Conservation (phyloP, 1,284 basidiomycete species). For the Dichomitus squalens region DNA sequence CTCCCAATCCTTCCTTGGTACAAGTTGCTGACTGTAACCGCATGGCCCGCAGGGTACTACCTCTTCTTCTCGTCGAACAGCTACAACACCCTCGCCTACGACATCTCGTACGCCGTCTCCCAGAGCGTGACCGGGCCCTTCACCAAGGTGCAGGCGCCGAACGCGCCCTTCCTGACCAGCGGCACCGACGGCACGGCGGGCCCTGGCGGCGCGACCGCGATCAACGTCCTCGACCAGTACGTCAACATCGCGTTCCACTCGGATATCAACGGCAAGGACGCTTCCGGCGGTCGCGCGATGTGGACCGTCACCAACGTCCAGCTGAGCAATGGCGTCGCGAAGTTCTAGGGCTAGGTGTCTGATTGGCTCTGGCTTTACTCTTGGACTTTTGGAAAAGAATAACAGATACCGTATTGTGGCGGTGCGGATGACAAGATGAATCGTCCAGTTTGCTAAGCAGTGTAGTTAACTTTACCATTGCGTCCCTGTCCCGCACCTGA, state of each 20-base stretch:
- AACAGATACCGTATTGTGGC: too few species aligned
- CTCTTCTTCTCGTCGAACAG: slow-evolving; percentile 27
- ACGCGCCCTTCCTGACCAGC: slow-evolving; percentile 11
- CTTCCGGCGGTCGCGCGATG: slow-evolving; percentile 1
- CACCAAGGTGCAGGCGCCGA: slow-evolving; percentile 17
- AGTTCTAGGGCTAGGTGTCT: not conserved
- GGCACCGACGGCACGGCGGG: not conserved
- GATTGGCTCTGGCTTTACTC: too few species aligned
- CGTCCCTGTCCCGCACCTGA: too few species aligned
- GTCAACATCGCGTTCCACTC: slow-evolving; percentile 9
- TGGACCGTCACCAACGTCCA: slow-evolving; percentile 2
- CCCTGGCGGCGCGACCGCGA: slow-evolving; percentile 2
- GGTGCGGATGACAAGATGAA: too few species aligned
- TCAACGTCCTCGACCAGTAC: slow-evolving; percentile 9
- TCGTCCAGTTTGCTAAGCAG: too few species aligned
- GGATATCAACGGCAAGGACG: slow-evolving; percentile 8
- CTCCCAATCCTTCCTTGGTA: not conserved
- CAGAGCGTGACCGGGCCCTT: slow-evolving; percentile 26
- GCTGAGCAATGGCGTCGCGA: slow-evolving; percentile 1
- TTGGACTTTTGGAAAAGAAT: too few species aligned
- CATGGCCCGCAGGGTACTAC: slow-evolving; percentile 10
- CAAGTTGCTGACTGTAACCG: not conserved
- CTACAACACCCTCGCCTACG: slow-evolving; percentile 25
- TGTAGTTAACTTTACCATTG: too few species aligned
- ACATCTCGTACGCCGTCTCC: slow-evolving; percentile 28